Evolutionary conservation across 495 filamentous ascomycete species (phyloP).

Genomic region (Lindgomyces ingoldianus): DNA sequence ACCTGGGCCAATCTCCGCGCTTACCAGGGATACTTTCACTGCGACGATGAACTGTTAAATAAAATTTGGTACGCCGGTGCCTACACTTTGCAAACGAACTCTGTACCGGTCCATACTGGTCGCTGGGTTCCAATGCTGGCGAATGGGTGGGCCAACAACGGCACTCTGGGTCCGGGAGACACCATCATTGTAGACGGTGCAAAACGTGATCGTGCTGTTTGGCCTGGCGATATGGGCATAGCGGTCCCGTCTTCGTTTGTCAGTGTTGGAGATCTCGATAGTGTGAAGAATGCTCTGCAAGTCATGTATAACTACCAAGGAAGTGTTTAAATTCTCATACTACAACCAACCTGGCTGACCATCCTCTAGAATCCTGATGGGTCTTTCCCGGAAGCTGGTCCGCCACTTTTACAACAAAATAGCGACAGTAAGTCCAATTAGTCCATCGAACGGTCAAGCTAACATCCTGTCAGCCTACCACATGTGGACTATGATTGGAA

Average conservation of each 20-base stretch:
- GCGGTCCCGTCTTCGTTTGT: slow-evolving; percentile 59
- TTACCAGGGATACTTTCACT: slow-evolving; percentile 66
- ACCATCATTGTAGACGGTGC: slow-evolving; percentile 35
- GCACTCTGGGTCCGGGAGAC: slow-evolving; percentile 40
- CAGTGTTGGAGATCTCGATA: slow-evolving; percentile 60
- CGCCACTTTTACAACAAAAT: slow-evolving; percentile 56
- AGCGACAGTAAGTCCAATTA: slow-evolving; percentile 49
- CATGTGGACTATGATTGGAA: slow-evolving; percentile 64
- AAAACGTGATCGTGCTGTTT: slow-evolving; percentile 34
- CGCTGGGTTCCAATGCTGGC: slow-evolving; percentile 54
- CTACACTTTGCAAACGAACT: slow-evolving; percentile 52
- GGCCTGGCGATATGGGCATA: slow-evolving; percentile 59
- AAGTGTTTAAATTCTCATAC: not conserved
- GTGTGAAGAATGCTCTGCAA: slow-evolving; percentile 62
- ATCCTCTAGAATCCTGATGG: slow-evolving; percentile 35
- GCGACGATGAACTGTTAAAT: slow-evolving; percentile 57
- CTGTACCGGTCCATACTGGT: slow-evolving; percentile 57
- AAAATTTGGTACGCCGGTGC: slow-evolving; percentile 45
- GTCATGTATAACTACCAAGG: slow-evolving; percentile 63
- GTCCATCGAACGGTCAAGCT: not conserved
- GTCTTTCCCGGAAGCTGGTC: slow-evolving; percentile 56
- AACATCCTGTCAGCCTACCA: slow-evolving; percentile 52
- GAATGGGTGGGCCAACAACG: slow-evolving; percentile 59
- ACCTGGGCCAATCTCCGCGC: slow-evolving; percentile 65
- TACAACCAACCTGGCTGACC: not conserved